Conservation (phyloP, 306 rosid species). For the Castanea crenata region DNA sequence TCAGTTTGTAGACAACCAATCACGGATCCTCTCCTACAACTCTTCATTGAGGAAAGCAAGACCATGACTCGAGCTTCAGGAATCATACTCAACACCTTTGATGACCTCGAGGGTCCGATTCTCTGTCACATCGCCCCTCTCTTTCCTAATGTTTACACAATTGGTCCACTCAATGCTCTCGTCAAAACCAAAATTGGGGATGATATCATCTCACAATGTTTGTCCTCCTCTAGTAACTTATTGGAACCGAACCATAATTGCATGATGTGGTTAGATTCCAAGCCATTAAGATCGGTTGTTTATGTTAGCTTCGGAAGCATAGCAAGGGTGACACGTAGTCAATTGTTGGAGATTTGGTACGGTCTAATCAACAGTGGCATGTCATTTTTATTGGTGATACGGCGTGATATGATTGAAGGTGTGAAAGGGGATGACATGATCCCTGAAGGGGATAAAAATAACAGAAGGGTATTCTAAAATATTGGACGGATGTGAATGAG, state of each 20-base stretch:
- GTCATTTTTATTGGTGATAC: slow-evolving; percentile 37
- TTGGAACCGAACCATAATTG: slow-evolving; percentile 24
- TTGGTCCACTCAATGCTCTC: no score
- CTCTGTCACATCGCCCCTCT: background rate
- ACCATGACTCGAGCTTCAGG: no score
- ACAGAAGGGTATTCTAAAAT: no score
- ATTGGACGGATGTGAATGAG: no score
- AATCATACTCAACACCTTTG: no score
- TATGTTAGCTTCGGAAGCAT: slow-evolving; percentile 47
- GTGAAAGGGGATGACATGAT: background rate
- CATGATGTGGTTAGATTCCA: slow-evolving; percentile 37
- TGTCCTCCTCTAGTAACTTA: background rate
- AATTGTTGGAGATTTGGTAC: slow-evolving; percentile 39
- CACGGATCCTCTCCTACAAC: background rate
- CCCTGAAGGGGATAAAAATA: no score
- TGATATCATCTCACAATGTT: no score
- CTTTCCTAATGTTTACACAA: no score
- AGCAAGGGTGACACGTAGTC: background rate
- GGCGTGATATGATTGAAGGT: background rate
- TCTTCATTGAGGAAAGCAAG: background rate
- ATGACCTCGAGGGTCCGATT: background rate
- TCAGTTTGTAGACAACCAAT: no score
- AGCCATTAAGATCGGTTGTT: slow-evolving; percentile 29
- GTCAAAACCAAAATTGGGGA: no score
- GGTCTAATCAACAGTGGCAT: slow-evolving; percentile 32